phyloP scores from a whole-genome alignment of 208 protist genomes.

The Trichomonas gallinae region DNA sequence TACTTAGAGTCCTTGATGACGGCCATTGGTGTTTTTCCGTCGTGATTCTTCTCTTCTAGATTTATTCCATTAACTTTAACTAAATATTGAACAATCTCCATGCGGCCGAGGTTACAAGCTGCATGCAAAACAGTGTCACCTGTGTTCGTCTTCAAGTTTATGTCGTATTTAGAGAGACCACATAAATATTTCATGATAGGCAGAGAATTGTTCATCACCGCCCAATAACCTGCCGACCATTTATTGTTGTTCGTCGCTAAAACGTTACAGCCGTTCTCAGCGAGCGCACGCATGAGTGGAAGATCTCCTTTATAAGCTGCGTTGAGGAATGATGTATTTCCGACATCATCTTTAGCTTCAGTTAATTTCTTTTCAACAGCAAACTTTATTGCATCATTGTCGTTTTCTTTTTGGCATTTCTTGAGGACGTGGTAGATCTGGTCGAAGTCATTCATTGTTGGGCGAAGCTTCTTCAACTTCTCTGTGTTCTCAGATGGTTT shows the following conservation, averaged over 20 bases:
- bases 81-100: background rate
- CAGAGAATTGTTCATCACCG: background rate
- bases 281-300: background rate
- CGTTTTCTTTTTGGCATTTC: no score
- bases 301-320: background rate
- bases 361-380: background rate
- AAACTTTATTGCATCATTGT: background rate
- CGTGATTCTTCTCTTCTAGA: background rate
- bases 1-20: background rate
- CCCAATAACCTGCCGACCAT: background rate
- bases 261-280: background rate
- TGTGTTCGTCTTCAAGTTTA: background rate
- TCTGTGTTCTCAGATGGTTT: background rate
- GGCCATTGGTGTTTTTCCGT: background rate
- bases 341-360: background rate
- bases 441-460: background rate
- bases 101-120: background rate
- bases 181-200: background rate
- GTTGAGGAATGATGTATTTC: background rate
- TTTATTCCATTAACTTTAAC: background rate
- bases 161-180: background rate
- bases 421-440: no score
- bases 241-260: background rate
- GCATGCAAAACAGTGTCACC: background rate
- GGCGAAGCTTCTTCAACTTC: background rate